These are phyloP conservation scores for Colletotrichum graminicola DNA, from an alignment of 2,329 filamentous ascomycete genomes.

Conservation along the genomic window DNA sequence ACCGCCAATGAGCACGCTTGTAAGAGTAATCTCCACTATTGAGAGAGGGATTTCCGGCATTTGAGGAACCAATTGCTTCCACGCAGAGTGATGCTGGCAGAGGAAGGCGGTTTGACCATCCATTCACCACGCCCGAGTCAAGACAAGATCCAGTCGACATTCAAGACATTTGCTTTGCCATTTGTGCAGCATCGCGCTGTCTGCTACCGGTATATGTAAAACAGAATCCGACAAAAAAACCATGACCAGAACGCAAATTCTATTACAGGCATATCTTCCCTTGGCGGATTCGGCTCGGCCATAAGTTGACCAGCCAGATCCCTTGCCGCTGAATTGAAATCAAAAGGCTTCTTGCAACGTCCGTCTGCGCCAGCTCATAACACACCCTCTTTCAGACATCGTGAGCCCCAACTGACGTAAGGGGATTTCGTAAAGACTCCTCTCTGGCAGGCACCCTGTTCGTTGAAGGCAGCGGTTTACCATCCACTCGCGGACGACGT, in stretches of 20 bases:
- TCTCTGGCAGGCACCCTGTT: not conserved
- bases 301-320: slow-evolving; percentile 16
- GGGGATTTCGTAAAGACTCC: not conserved
- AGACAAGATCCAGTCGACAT: not conserved
- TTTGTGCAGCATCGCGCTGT: not conserved
- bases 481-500: slow-evolving; percentile 6
- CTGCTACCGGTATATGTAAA: not conserved
- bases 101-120: not conserved
- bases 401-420: slow-evolving; percentile 8
- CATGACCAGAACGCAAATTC: slow-evolving; percentile 33
- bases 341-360: slow-evolving; percentile 6
- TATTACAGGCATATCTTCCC: slow-evolving; percentile 40
- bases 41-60: not conserved
- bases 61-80: not conserved
- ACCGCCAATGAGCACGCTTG: not conserved
- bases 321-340: slow-evolving; percentile 16
- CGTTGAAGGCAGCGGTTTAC: slow-evolving; percentile 8
- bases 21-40: too few species aligned
- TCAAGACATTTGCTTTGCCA: not conserved
- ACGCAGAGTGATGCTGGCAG: not conserved
- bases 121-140: not conserved
- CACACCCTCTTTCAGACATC: slow-evolving; percentile 3
- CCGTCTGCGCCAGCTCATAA: slow-evolving; percentile 20
- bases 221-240: not conserved
- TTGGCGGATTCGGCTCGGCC: slow-evolving; percentile 22